phyloP scores from a whole-genome alignment of 2,329 filamentous ascomycete genomes.

The Colletotrichum magnum region DNA sequence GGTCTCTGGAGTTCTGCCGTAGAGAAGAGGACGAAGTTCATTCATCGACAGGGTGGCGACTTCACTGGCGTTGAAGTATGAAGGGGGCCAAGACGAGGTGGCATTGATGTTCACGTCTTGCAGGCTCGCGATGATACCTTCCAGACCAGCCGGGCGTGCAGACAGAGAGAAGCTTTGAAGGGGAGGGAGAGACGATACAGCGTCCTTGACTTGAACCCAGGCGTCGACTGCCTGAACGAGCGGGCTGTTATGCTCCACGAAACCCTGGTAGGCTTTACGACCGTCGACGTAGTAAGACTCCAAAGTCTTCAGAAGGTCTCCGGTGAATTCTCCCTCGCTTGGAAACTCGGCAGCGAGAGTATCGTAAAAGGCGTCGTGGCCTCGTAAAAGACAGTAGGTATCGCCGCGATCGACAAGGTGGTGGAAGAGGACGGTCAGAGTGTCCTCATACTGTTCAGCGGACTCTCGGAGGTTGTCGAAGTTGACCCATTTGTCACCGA shows the following conservation, averaged over 20 bases:
- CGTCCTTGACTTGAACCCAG: background rate
- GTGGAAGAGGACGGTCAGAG: background rate
- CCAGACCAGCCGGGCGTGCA: rapidly evolving
- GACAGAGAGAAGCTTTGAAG: background rate
- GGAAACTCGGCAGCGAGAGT: background rate
- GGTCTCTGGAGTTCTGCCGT: too few species aligned
- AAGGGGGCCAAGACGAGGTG: too few species aligned
- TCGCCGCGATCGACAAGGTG: rapidly evolving
- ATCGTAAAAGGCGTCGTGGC: background rate
- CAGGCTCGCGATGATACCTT: background rate
- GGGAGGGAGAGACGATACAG: background rate
- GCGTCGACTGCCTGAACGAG: background rate
- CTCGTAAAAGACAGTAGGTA: background rate
- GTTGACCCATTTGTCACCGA: too few species aligned
- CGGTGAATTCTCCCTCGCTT: background rate
- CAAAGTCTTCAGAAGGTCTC: background rate
- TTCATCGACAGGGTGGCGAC: too few species aligned
- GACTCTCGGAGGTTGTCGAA: too few species aligned
- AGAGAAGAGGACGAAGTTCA: too few species aligned
- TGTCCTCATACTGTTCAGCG: background rate
- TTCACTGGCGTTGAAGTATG: too few species aligned
- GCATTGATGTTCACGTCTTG: rapidly evolving
- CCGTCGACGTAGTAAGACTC: background rate
- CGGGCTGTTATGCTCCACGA: rapidly evolving
- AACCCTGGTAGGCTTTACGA: rapidly evolving